Evolutionary conservation across 352 stramenopile species (phyloP), one percentile per base, ranked within the genome.

Genomic region (Phytophthora lateralis): DNA sequence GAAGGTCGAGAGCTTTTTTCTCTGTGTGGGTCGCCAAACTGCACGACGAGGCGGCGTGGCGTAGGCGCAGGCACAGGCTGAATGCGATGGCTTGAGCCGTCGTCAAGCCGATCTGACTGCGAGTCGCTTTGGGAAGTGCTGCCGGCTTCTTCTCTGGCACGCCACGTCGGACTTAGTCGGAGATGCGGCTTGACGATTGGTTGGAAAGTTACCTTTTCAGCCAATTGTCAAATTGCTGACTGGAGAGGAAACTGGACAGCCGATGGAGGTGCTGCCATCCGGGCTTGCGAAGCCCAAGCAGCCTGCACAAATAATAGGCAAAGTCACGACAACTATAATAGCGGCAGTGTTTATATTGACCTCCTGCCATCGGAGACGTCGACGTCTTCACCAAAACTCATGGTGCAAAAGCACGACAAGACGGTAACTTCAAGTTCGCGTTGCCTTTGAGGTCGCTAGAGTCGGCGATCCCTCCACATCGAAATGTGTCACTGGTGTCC

Each of bases 391-490:
- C 39, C 39, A 59, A 51, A 59, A 59, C 26, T 24, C 10, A 51
- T 24, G 32, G 8, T 18, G n/a, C 43, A 55, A 61, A 11, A 44
- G 26, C 21, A 38, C 43, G 26, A 55, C 26, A 32, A 48, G 50
- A 12, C 50, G 27, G 9, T 48, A 65, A 65, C 48, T 65, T 65
- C 38, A 65, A 65, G 29, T 53, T 64, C 15, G 29, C 20, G 24
- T 46, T 49, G 15, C 43, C 34, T 20, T 47, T 54, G 18, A 12
- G 45, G 54, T 55, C 20, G 5, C 27, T 32, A 30, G 26, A 30
- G 26, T 30, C 6, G 26, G 26, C 27, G 27, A 32, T 32, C 27
- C 17, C 26, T 24, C 14, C 17, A 18, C 53, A 44, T 63, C 45
- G 52, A 67, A 59, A 52, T 64, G 38, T 38, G 35, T 8, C 21